Base-by-base conservation (phyloP, 148 eudicot species). In the Rhododendron mucronatum region DNA sequence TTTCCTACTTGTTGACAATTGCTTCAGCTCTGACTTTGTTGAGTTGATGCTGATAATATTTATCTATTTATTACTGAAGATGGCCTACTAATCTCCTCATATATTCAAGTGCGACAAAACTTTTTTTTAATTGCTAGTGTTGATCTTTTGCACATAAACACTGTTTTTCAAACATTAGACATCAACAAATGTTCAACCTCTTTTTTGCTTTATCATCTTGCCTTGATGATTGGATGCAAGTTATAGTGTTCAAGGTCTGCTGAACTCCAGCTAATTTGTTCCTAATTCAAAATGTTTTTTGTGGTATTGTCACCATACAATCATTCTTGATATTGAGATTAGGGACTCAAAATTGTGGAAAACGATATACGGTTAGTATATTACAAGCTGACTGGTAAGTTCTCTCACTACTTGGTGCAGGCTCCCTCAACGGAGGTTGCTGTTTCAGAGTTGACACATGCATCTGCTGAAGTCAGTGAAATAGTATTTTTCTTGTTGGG, bases 401-500 rank as follows among this genome's bases (percentile, higher is more conserved):
- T 84, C 78, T 59, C 59, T 28, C 59, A 41, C 84, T 14, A 65
- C 86, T 41, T 85, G 87, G 87, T 89, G 88, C 84, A 97, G 99
- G 99, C 99, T 88, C 98, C 99, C 69, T 97, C 99, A 76, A 91
- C 94, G 33, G 99, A 95, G 82, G 89, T 95, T 88, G 98, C 93
- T 89, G 88, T 95, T 84, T 87, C 96, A 78, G 96, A 97, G 91
- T 92, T 97, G 85, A 85, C 94, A 84, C 98, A 91, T 88, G 99
- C 98, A 89, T 94, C 98, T 83, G 96, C 93, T 86, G 99, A 97
- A 93, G 99, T 97, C 87, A 95, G 99, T 89, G 92, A 95, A 91
- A 95, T 95, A 87, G 99, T 97, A 85, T 95, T 97, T 88, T 97
- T 97, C 91, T 88, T 95, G 93, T 93, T 97, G 83, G 99, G 99